Evolutionary conservation across 306 rosid species (phyloP), one percentile per base, ranked within the genome.

Genomic region (Malus domestica): DNA sequence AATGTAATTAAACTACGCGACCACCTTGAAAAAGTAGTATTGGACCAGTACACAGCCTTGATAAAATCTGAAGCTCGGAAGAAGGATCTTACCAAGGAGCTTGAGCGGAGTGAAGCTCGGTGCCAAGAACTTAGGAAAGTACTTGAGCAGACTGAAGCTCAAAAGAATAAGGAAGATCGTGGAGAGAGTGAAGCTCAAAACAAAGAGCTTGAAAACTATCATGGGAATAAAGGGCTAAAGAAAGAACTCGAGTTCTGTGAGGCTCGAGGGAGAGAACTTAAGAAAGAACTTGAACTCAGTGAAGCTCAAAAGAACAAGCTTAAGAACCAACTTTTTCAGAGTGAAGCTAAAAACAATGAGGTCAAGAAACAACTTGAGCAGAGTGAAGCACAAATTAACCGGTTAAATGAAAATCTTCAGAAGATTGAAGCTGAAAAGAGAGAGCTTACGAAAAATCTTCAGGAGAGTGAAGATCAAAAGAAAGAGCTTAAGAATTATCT

Each of bases 11-110:
- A 42, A 42, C 45, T 42, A 42, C 83, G 73, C 4, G 63, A 80
- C 59, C 64, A 64, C 62, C 59, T 76, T 51, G 76, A 86, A 78
- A 76, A 57, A 33, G 71, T 86, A 68, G 67, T 69, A 58, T 71
- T 38, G 64, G 87, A 80, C 52, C 88, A 88, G 70, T 85, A 88
- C 25, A 70, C 70, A 68, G 79, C 73, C 66, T 35, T 55, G 88
- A 82, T 83, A 71, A 51, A 18, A 30, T 70, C 45, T 18, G 45
- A 52, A 20, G 27, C 15, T 51, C 46, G 52, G 52, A 29, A 9
- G 5, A 29, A 46, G 49, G 74, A 49, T 18, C 38, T 16, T 49
- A 49, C 49, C 42, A 49, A 16, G 51, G 51, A 70, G 44, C 73
- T 70, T 49, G 60, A 70, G 42, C 42, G 18, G 8, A 46, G 20